phyloP scores from a whole-genome alignment of 441 rosid genomes.

The Geranium incanum region DNA sequence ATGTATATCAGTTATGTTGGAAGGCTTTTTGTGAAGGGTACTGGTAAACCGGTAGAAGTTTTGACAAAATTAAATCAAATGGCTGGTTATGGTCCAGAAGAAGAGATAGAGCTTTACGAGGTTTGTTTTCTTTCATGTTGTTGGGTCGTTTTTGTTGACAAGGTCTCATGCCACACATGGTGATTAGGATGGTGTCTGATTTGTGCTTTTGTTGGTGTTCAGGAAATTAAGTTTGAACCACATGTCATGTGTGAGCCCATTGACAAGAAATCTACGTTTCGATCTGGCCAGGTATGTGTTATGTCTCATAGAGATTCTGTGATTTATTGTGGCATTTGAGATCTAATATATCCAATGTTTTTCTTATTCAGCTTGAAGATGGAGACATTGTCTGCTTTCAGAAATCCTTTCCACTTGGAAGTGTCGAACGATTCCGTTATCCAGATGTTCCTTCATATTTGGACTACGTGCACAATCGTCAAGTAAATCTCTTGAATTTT shows the following conservation, averaged over 20 bases:
- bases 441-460: slow-evolving; percentile 55
- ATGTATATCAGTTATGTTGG: slow-evolving; percentile 34
- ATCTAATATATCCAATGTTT: slow-evolving; percentile 19
- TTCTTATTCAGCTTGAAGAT: slow-evolving; percentile 46
- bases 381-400: slow-evolving; percentile 64
- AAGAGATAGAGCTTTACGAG: slow-evolving; percentile 48
- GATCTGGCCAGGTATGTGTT: slow-evolving; percentile 36
- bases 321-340: slow-evolving; percentile 3
- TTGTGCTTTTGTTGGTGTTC: slow-evolving; percentile 15
- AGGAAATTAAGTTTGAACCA: slow-evolving; percentile 69
- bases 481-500: slow-evolving; percentile 28
- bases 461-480: slow-evolving; percentile 62
- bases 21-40: slow-evolving; percentile 40
- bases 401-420: slow-evolving; percentile 33
- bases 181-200: neutral
- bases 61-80: slow-evolving; percentile 41
- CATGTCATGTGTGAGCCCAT: slow-evolving; percentile 53
- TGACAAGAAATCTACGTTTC: slow-evolving; percentile 46
- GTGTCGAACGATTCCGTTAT: slow-evolving; percentile 36
- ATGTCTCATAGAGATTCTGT: neutral
- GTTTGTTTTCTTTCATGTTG: slow-evolving; percentile 25
- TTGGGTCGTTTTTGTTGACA: neutral
- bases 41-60: slow-evolving; percentile 36
- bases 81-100: slow-evolving; percentile 42
- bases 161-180: neutral